A percentile compares a stretch with the other conserved stretches of the same genome.
These are phyloP conservation scores for Beauveria sp. DNA, from an alignment of 2,329 filamentous ascomycete species.

Conservation along the genomic window DNA sequence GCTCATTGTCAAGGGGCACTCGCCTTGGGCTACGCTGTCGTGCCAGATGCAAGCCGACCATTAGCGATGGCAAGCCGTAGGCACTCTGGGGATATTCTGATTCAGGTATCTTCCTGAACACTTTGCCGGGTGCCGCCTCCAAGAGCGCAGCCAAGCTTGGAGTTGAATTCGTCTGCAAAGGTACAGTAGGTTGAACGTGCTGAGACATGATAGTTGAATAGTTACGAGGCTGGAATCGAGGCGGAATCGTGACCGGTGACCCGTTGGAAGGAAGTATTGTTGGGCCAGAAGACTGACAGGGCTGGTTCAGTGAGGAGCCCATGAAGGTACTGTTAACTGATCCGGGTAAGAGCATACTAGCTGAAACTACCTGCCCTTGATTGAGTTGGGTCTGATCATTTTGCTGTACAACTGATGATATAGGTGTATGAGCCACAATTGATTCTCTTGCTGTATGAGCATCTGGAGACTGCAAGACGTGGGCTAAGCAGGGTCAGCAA, in stretches of 20 bases:
- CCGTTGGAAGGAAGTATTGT: not conserved
- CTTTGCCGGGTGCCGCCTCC: not conserved
- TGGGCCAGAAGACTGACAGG: not conserved
- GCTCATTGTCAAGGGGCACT: slow-evolving; percentile 18
- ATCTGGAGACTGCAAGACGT: not conserved
- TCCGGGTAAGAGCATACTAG: not conserved
- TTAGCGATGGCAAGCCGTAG: slow-evolving; percentile 33
- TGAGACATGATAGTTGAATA: not conserved
- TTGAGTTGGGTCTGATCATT: not conserved
- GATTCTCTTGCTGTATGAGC: not conserved
- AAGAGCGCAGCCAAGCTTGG: not conserved
- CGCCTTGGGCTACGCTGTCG: slow-evolving; percentile 41
- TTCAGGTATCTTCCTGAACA: slow-evolving; percentile 14
- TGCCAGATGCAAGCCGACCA: slow-evolving; percentile 39
- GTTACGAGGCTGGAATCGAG: not conserved
- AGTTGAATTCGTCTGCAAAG: not conserved
- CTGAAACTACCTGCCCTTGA: not conserved
- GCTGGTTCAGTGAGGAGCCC: not conserved
- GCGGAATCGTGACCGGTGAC: not conserved
- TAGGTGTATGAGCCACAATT: too few species aligned
- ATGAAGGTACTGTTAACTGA: not conserved
- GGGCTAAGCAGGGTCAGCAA: not conserved
- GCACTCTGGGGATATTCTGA: slow-evolving; percentile 34
- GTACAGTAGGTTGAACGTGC: not conserved
- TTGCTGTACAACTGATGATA: not conserved